Evolutionary conservation across 2,329 filamentous ascomycete species (phyloP).

Genomic region (Stagonosporopsis chrysanthemi): DNA sequence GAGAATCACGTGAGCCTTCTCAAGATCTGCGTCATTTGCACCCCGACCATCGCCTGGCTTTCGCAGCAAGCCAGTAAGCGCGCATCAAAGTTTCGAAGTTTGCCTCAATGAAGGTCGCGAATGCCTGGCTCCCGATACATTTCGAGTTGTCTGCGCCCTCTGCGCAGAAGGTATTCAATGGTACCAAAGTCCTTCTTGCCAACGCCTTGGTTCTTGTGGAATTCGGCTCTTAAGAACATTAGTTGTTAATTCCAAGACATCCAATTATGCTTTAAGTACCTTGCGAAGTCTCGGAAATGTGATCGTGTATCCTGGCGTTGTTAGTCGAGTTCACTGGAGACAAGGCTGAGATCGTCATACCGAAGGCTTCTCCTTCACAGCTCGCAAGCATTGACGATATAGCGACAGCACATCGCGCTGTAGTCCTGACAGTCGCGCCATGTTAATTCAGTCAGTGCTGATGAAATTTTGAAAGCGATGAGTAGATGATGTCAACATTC

Average conservation of each 20-base stretch:
- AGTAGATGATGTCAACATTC: conserved; percentile 16
- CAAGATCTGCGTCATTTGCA: not conserved
- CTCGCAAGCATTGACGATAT: conserved; percentile 85
- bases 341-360: conserved; percentile 56
- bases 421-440: conserved; percentile 76
- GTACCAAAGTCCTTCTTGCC: conserved; percentile 86
- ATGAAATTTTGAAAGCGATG: not conserved
- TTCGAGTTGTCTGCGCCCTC: conserved; percentile 82
- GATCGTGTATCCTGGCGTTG: conserved; percentile 59
- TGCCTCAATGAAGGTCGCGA: conserved; percentile 61
- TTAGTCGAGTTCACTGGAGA: conserved; percentile 18
- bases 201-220: conserved; percentile 71
- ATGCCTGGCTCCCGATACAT: conserved; percentile 81
- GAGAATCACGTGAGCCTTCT: conserved; percentile 25
- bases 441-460: conserved; percentile 17
- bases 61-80: conserved; percentile 5
- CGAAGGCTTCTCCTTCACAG: conserved; percentile 78
- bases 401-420: conserved; percentile 87
- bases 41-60: not conserved
- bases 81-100: conserved; percentile 5
- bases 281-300: conserved; percentile 70
- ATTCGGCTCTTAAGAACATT: conserved; percentile 68
- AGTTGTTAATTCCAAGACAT: not conserved
- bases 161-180: conserved; percentile 84
- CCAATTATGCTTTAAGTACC: conserved; percentile 53